Base-by-base conservation (phyloP, 345 rosid genomes). In the Stellera chamaejasme region DNA sequence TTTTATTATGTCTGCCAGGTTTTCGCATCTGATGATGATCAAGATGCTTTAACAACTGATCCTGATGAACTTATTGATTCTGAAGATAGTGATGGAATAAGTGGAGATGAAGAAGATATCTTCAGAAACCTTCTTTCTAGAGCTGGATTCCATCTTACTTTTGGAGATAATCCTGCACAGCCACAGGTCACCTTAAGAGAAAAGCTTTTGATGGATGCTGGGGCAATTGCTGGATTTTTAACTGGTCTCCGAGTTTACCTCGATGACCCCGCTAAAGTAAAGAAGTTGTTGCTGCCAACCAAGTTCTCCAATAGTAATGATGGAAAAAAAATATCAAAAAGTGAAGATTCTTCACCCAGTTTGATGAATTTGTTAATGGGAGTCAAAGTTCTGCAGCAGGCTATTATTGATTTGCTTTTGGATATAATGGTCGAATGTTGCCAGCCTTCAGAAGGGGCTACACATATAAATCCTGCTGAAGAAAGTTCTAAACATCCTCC, bases 71-170 rank as follows among this genome's bases (percentile, higher is more conserved):
- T 90, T 53, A 73, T 94, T 80, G 99, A 87, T 74, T 90, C 99
- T 66, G 99, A 94, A 52, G 99, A 85, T 54, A 87, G 97, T 68
- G 99, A 90, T 64, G 96, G 89, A 68, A 77, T 87, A 50, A 85
- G 96, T 55, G 96, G 96, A 62, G 99, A 90, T 59, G 99, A 94
- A 77, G 99, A 94, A 81, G 99, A 87, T 59, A 90, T 93, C n/a
- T 82, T 94, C 64, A 70, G 93, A 67, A 90, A 79, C 75, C 96
- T 94, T 74, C 99, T 94, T 64, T 78, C 96, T 13, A 86, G 82
- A 70, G 99, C 99, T 73, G 97, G 99, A 53, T 87, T 94, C 73
- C 99, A 90, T 72, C 87, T 94, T 60, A 74, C 93, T 6, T 90
- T 83, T 69, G 93, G 95, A 52, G 99, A 94, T 66, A 90, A 85